These are phyloP conservation scores for Cyclocybe aegerita DNA, from an alignment of 768 basidiomycete species.

Conservation along the genomic window DNA sequence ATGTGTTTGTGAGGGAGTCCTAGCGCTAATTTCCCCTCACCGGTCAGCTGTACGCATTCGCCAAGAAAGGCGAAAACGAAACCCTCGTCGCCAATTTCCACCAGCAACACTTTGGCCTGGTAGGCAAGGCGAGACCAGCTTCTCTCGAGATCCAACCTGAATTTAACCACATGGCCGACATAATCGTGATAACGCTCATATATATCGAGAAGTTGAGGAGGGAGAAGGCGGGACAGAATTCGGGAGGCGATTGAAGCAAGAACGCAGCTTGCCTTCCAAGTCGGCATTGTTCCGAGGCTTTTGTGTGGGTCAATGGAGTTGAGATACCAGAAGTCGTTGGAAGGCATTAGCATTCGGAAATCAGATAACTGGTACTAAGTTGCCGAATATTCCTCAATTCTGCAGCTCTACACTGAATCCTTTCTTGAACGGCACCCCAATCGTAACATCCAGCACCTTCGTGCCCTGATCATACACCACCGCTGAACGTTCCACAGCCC, in stretches of 20 bases:
- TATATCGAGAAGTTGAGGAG: constrained; percentile 14
- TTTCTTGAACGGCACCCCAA: constrained; percentile 34
- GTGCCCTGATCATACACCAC: constrained; percentile 33
- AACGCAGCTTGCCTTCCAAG: too few relatives aligned
- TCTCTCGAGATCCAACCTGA: constrained; percentile 13
- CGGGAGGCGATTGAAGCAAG: too few relatives aligned
- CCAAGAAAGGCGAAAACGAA: neutral
- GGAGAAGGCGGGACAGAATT: constrained; percentile 5
- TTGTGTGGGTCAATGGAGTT: too few relatives aligned
- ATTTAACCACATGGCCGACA: constrained; percentile 11
- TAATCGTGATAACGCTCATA: constrained; percentile 14
- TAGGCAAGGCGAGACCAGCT: constrained; percentile 4
- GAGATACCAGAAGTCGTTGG: too few relatives aligned
- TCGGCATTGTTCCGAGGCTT: too few relatives aligned
- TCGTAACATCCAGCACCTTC: constrained; percentile 44
- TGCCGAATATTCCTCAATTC: too few relatives aligned
- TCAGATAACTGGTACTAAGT: too few relatives aligned
- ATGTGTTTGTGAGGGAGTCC: neutral
- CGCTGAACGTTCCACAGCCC: constrained; percentile 13
- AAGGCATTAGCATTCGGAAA: too few relatives aligned
- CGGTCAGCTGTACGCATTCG: neutral
- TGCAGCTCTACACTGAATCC: constrained; percentile 10
- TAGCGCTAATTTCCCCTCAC: neutral
- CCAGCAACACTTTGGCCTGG: neutral
- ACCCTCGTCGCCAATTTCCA: constrained; percentile 5